These are phyloP conservation scores for Citrus mangshanensis DNA, from an alignment of 345 rosid species.

Conservation along the genomic window DNA sequence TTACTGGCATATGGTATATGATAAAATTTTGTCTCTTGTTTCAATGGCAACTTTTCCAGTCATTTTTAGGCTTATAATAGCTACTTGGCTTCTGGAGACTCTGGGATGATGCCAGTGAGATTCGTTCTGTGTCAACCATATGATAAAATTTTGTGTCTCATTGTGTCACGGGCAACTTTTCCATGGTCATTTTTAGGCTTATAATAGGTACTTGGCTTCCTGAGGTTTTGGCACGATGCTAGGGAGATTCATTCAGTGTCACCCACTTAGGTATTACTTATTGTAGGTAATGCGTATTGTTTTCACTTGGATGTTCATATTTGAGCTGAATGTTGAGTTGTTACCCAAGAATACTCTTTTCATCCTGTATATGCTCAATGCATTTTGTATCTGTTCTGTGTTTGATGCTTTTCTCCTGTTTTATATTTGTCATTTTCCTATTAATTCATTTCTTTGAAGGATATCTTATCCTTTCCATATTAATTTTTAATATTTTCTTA, in stretches of 20 bases:
- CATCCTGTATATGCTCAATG: background rate
- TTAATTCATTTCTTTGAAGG: background rate
- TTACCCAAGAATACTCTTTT: background rate
- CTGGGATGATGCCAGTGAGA: no score
- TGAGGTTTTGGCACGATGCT: background rate
- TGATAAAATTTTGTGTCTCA: no score
- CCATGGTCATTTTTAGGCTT: no score
- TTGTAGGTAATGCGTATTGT: background rate
- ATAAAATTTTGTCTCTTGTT: background rate
- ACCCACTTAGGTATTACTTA: background rate
- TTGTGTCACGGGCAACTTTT: no score
- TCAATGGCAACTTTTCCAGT: background rate
- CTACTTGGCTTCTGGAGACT: no score
- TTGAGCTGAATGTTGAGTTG: background rate
- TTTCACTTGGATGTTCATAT: background rate
- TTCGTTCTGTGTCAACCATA: no score
- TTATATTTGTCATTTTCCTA: background rate
- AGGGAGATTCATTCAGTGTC: background rate
- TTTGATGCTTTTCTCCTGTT: background rate
- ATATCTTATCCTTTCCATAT: background rate
- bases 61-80: no score
- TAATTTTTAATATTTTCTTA: background rate
- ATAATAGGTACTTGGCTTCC: background rate
- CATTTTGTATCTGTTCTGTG: background rate
- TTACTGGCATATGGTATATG: background rate